Conservation (phyloP, 208 protist genomes). For the Tritrichomonas foetus region DNA sequence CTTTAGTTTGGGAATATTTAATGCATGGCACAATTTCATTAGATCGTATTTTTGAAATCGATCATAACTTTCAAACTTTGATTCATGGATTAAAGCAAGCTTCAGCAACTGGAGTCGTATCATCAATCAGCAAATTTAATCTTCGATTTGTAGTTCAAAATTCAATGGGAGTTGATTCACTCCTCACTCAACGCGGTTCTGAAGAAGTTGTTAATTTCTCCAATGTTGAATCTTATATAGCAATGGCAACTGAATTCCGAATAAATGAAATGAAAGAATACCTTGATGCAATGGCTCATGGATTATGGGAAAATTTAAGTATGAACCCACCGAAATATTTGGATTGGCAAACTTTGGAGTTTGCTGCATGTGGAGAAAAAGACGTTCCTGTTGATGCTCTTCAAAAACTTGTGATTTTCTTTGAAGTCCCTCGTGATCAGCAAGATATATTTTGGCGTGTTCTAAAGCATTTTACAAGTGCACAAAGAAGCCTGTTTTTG, state of each 20-base stretch:
- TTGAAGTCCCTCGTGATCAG: neutral
- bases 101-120: neutral
- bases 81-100: neutral
- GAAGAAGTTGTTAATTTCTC: neutral
- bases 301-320: neutral
- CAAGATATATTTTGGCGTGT: neutral
- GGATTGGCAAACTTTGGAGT: neutral
- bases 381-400: neutral
- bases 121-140: neutral
- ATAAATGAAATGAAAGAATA: neutral
- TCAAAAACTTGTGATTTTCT: neutral
- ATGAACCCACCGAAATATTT: neutral
- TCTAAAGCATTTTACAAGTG: neutral
- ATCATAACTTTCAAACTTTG: neutral
- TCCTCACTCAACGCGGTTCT: neutral
- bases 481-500: neutral
- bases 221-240: neutral
- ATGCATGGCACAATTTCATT: neutral
- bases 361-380: neutral
- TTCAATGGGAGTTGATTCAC: neutral
- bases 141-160: neutral
- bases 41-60: neutral
- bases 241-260: neutral
- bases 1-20: slow-evolving; percentile 5
- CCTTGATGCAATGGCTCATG: neutral